Evolutionary conservation across 257 asterid genomes (phyloP).

Genomic region (Craterostigma plantagineum): DNA sequence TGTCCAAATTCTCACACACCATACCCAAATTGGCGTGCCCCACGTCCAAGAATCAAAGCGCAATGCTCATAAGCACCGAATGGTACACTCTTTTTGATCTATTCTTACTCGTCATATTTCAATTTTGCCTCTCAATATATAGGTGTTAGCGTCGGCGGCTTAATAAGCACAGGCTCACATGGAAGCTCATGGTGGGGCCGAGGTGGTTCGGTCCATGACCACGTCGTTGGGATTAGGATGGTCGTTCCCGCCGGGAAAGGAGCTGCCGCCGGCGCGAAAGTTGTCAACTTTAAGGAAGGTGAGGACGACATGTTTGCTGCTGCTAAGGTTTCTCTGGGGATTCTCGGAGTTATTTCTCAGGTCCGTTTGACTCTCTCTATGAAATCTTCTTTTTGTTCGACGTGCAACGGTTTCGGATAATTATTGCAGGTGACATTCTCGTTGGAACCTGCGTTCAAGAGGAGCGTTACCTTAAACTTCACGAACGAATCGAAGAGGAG

Average conservation of each 20-base stretch:
- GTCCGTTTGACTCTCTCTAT: constrained; percentile 19
- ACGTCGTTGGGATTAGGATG: constrained; percentile 33
- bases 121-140: too few relatives aligned
- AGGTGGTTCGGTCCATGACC: constrained; percentile 84
- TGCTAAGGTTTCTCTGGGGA: constrained; percentile 50
- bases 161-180: constrained; percentile 66
- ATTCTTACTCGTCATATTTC: too few relatives aligned
- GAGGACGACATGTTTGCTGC: constrained; percentile 37
- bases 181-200: constrained; percentile 92
- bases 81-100: too few relatives aligned
- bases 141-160: constrained; percentile 64
- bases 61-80: constrained; percentile 50
- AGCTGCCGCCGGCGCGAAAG: too few relatives aligned
- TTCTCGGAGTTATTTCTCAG: constrained; percentile 71
- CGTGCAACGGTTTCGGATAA: neutral
- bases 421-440: constrained; percentile 38
- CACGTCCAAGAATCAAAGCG: constrained; percentile 6
- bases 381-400: neutral
- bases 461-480: constrained; percentile 46
- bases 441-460: constrained; percentile 49
- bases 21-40: constrained; percentile 71
- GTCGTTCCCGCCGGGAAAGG: constrained; percentile 26
- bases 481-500: constrained; percentile 45
- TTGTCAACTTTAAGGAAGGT: constrained; percentile 15
- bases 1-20: constrained; percentile 59